Evolutionary conservation across 2,329 filamentous ascomycete species (phyloP), one percentile per base, ranked within the genome.

Genomic region (Nemania sp.): DNA sequence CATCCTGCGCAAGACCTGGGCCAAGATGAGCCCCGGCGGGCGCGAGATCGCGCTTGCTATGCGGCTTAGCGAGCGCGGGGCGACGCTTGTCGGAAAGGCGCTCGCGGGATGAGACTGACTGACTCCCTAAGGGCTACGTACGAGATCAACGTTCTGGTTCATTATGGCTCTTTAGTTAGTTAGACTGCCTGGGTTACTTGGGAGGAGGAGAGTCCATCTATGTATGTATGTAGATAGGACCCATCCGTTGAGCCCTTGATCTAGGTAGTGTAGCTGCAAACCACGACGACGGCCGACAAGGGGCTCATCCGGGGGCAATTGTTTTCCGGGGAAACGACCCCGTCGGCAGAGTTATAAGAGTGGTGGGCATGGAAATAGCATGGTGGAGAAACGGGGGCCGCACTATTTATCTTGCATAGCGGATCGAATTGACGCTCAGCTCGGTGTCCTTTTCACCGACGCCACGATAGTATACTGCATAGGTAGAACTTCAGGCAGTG

Each of bases 1-100:
- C 17, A 91, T 92, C 65, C 72, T 92, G 73, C 78, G 79, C 67
- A 91, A 91, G 82, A 91, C 89, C 13, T 91, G 89, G 89, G 86
- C 70, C 49, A 92, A 92, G 80, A 92, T 91, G 89, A 85, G 84
- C 50, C 80, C 83, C 37, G 74, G 74, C 59, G 89, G 89, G 0
- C 79, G 82, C 64, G 80, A 83, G 67, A 74, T 91, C 73, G 90
- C 89, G n/a, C 71, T 91, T 67, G 75, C 78, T 64, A 87, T 92
- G 76, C 76, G 84, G 15, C 81, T 91, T 76, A 87, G 85, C 55
- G 87, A 87, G 18, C 78, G 84, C 65, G 87, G 84, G 55, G 83
- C 80, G 74, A 78, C 74, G 63, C 75, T 92, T 74, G 83, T 91
- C 62, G 79, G 77, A 54, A 89, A 83, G 75, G 89, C 89, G 15